Evolutionary conservation across 805 yeast species (phyloP).

Genomic region (Kluyveromyces lactis): DNA sequence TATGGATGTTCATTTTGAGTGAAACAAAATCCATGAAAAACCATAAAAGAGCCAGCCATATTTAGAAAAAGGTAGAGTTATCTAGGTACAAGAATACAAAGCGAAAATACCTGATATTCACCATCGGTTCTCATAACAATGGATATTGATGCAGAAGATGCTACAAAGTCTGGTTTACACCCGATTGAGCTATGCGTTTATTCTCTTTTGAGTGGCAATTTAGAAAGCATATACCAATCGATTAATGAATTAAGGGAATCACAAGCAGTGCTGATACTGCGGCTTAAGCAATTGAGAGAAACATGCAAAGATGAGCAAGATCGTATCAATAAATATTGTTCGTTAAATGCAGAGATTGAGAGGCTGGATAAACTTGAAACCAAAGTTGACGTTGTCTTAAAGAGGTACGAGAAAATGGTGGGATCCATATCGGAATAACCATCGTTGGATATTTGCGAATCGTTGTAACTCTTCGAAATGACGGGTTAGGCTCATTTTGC

Average conservation of each 20-base stretch:
- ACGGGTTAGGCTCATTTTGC: no score
- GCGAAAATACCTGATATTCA: no score
- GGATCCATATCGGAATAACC: background rate
- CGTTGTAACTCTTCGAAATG: no score
- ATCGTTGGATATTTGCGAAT: background rate
- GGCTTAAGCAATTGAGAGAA: slow-evolving; percentile 17
- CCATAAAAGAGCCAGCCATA: no score
- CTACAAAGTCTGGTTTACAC: slow-evolving; percentile 16
- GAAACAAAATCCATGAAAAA: no score
- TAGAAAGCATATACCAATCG: slow-evolving; percentile 26
- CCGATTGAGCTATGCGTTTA: slow-evolving; percentile 26
- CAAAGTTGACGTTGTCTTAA: slow-evolving; percentile 9
- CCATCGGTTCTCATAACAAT: no score
- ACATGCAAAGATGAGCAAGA: slow-evolving; percentile 18
- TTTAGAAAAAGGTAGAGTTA: no score
- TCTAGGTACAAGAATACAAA: no score
- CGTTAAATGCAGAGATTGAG: slow-evolving; percentile 5
- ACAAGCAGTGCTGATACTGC: slow-evolving; percentile 23
- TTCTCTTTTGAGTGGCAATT: slow-evolving; percentile 22
- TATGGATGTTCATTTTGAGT: no score
- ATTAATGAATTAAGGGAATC: slow-evolving; percentile 26
- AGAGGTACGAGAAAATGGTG: slow-evolving; percentile 8
- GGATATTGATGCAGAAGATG: slow-evolving; percentile 8
- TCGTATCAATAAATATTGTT: slow-evolving; percentile 11
- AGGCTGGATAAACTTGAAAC: slow-evolving; percentile 11